A percentile compares a stretch with the other conserved stretches of the same genome.
Evolutionary conservation across 345 rosid genomes (phyloP).

Genomic region (Linum trigynum): DNA sequence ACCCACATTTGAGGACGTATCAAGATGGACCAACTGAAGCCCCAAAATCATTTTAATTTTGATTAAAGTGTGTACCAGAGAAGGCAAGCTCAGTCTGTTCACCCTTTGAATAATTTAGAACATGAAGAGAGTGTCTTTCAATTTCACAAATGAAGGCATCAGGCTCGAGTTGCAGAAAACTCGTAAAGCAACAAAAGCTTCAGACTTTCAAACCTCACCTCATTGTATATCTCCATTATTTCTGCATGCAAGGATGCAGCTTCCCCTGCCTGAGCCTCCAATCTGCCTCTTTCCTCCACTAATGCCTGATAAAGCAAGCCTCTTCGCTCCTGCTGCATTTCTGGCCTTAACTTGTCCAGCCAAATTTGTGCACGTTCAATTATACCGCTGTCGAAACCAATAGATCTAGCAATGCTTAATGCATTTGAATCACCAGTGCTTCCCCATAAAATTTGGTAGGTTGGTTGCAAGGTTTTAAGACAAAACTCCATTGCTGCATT

Average conservation of each 20-base stretch:
- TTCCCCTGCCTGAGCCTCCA: slow-evolving; percentile 51
- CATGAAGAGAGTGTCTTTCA: too few species aligned
- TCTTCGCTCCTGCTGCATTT: slow-evolving; percentile 52
- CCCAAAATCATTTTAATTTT: too few species aligned
- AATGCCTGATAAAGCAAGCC: slow-evolving; percentile 64
- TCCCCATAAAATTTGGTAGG: slow-evolving; percentile 78
- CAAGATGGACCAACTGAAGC: too few species aligned
- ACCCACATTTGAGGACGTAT: too few species aligned
- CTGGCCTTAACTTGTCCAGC: slow-evolving; percentile 69
- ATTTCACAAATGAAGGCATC: too few species aligned
- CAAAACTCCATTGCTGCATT: slow-evolving; percentile 95
- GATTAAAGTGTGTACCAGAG: too few species aligned
- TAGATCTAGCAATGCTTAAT: slow-evolving; percentile 60
- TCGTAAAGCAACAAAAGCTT: too few species aligned
- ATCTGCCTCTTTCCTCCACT: slow-evolving; percentile 56
- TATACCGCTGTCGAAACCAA: slow-evolving; percentile 59
- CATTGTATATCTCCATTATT: slow-evolving; percentile 46
- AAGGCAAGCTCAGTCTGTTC: too few species aligned
- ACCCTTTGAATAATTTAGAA: too few species aligned
- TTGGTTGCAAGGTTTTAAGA: slow-evolving; percentile 73
- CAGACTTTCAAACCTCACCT: slow-evolving; percentile 36
- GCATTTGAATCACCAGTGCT: slow-evolving; percentile 81
- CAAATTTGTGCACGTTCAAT: slow-evolving; percentile 57
- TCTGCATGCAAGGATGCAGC: slow-evolving; percentile 53
- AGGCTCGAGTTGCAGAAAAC: too few species aligned